phyloP scores from a whole-genome alignment of 352 stramenopile species.

The Pythium monospermum region DNA sequence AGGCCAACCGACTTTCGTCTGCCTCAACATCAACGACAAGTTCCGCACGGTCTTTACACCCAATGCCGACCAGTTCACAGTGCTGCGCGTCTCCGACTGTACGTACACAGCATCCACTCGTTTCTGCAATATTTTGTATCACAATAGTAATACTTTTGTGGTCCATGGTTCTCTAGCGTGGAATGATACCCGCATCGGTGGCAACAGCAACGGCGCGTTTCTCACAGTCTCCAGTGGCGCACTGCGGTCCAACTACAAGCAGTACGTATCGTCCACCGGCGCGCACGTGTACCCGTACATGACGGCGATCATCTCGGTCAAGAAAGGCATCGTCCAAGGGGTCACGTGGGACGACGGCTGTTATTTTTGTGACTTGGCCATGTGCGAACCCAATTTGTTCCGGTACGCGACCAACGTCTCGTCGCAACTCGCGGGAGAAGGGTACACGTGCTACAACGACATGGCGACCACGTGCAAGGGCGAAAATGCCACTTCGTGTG shows the following conservation, averaged over 20 bases:
- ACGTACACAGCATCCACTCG: too few relatives aligned
- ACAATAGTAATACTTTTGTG: neutral
- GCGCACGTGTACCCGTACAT: conserved; percentile 68
- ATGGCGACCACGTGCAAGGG: conserved; percentile 25
- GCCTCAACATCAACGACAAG: conserved; percentile 72
- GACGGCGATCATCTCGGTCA: conserved; percentile 76
- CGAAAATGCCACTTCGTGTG: conserved; percentile 44
- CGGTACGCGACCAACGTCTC: conserved; percentile 43
- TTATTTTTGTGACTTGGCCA: conserved; percentile 58
- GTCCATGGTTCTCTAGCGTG: conserved; percentile 35
- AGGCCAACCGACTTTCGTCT: conserved; percentile 60
- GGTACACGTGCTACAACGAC: conserved; percentile 62
- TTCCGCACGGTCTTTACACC: conserved; percentile 75
- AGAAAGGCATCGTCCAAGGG: conserved; percentile 69
- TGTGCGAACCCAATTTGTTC: conserved; percentile 69
- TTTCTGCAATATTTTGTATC: neutral
- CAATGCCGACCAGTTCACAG: conserved; percentile 69
- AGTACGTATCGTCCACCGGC: conserved; percentile 43
- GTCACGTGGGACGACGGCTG: conserved; percentile 81
- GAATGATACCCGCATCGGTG: conserved; percentile 62
- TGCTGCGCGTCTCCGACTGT: conserved; percentile 72
- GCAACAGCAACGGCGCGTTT: conserved; percentile 37
- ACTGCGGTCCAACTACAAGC: conserved; percentile 67
- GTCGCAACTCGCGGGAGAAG: conserved; percentile 38
- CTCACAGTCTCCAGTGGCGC: conserved; percentile 66